Evolutionary conservation across 192 early-diverging fungal species (phyloP), one percentile per base, ranked within the genome.

Genomic region (Coemansia sp.): DNA sequence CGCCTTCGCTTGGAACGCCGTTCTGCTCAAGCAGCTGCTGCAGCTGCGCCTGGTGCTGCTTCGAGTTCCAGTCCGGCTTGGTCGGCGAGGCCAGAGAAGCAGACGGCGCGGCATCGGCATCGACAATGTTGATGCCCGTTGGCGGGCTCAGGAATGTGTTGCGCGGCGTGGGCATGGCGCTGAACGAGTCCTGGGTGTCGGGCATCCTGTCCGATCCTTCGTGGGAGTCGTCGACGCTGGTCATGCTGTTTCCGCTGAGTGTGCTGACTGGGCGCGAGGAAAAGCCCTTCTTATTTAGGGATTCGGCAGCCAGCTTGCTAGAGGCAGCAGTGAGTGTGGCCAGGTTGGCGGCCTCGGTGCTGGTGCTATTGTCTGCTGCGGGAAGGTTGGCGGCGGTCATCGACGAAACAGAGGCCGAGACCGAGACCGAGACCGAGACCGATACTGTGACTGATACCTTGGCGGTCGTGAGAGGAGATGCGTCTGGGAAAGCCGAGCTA

Each of bases 101-200:
- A 3, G 47, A 13, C n/a, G 43, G 56, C 11, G 36, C 5, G 9
- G 42, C 27, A 39, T 47, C 57, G 35, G 46, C 48, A 26, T 64
- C 64, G 10, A 53, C 7, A 24, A 75, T 50, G 44, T 53, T 67
- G 33, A 75, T 46, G 11, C 64, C 72, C 4, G 64, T 60, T 11
- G 72, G 72, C 55, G 72, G 72, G 53, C 49, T 56, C 53, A 75
- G 26, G 49, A 75, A 64, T 0, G 72, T 75, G 25, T 64, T 75
- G 34, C 72, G 72, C 39, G 72, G 72, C 37, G 72, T 75, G 10
- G 72, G 60, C 72, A 75, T 67, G 11, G 72, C 39, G 56, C 72
- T 64, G 34, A 75, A 44, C 56, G 72, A 75, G 44, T 60, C 72
- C 25, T 56, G 59, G 48, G 52, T 56, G 43, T 75, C 72, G 6